Conservation (phyloP, 129 eudicot genomes). For the Dittrichia graveolens region DNA sequence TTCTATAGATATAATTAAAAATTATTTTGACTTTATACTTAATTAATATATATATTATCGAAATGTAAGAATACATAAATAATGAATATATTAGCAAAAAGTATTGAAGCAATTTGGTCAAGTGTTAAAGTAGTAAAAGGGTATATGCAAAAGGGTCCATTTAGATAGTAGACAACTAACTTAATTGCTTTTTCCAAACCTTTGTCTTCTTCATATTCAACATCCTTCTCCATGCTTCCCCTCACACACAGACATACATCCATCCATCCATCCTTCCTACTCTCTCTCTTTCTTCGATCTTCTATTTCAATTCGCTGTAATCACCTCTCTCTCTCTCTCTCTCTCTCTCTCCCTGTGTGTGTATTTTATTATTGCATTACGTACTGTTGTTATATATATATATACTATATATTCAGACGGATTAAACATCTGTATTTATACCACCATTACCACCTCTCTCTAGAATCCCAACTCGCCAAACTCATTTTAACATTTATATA, state of each 20-base stretch:
- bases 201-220: conserved; percentile 76
- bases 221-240: conserved; percentile 56
- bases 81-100: too few species aligned
- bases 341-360: too few species aligned
- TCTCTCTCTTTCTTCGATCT: conserved; percentile 28
- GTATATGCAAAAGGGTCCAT: conserved; percentile 17
- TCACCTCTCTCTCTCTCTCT: too few species aligned
- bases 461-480: conserved; percentile 2
- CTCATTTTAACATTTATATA: neutral
- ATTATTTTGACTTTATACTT: too few species aligned
- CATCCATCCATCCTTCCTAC: conserved; percentile 25
- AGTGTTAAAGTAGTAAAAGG: neutral
- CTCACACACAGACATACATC: neutral
- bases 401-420: too few species aligned
- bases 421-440: conserved; percentile 18
- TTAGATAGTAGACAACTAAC: conserved; percentile 19
- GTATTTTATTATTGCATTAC: neutral
- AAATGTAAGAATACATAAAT: too few species aligned
- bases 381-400: conserved; percentile 2
- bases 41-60: too few species aligned
- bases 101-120: neutral
- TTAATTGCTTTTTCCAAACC: conserved; percentile 42
- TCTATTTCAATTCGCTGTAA: conserved; percentile 5
- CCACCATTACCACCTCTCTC: conserved; percentile 13
- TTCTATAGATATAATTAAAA: too few species aligned